Evolutionary conservation across 331 rosid species (phyloP), one percentile per base, ranked within the genome.

Genomic region (Acacia pycnantha): DNA sequence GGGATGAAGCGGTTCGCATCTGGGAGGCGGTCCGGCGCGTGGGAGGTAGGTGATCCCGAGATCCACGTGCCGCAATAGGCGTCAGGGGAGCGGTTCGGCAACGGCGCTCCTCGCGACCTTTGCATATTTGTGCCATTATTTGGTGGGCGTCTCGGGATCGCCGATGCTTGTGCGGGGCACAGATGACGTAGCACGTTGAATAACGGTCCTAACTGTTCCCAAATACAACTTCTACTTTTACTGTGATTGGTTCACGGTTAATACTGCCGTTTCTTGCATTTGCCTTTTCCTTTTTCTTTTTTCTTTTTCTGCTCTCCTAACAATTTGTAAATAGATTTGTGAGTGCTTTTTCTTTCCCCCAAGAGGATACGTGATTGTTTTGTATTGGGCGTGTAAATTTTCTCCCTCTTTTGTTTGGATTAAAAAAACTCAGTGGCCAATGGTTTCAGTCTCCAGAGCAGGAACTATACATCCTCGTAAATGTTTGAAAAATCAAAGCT

Each of bases 1-100:
- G 88, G 89, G 0, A 48, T 95, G 91, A 83, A 68, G 66, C 90
- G 94, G 86, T 96, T 96, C 88, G 85, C 81, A 0, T 96, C 98
- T 0, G 98, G 98, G 59, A 86, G 99, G 77, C 88, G 89, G 81
- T 91, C 95, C 44, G 92, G 81, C 56, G 56, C 95, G 51, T 91
- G 90, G 94, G 83, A 51, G 16, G 81, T 79, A 3, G 90, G 85
- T 48, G 90, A 85, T 0, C 22, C 69, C 0, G 83, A 83, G 70
- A 56, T 78, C 65, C 84, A 77, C 82, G 70, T 76, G 84, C 37
- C 75, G 12, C 77, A 59, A 50, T 56, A 68, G 40, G 51, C 8
- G 56, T 3, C 16, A 11, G 3, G 2, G 61, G 67, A 29, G 62
- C 77, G 26, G 77, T 11, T 37, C 19, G 61, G 78, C 72, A 62